These are phyloP conservation scores for Trametes punicea DNA, from an alignment of 768 basidiomycete genomes.

Conservation along the genomic window DNA sequence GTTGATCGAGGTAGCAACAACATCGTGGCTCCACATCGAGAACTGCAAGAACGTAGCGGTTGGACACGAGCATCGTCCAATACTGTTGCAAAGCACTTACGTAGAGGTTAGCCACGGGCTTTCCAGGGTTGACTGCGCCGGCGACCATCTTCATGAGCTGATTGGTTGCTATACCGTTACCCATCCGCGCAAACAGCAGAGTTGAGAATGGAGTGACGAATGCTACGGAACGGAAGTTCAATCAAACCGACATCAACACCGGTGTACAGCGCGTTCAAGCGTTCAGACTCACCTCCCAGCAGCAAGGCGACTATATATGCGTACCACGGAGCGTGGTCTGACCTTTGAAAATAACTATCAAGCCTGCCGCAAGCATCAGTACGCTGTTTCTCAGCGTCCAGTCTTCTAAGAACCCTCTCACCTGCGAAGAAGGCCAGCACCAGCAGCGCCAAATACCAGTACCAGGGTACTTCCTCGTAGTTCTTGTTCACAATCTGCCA, in stretches of 20 bases:
- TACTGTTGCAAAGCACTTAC: constrained; percentile 28
- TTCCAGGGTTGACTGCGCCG: constrained; percentile 56
- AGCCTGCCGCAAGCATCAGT: constrained; percentile 33
- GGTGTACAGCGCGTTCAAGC: neutral
- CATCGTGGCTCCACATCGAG: constrained; percentile 66
- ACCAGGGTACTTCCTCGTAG: constrained; percentile 59
- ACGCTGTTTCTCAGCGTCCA: neutral
- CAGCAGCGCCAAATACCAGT: constrained; percentile 54
- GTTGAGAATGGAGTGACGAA: constrained; percentile 51
- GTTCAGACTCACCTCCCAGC: constrained; percentile 34
- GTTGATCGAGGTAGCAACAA: constrained; percentile 49
- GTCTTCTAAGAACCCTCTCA: constrained; percentile 22
- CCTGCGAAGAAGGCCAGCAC: constrained; percentile 53
- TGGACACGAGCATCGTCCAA: neutral
- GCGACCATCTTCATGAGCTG: constrained; percentile 67
- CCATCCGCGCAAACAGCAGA: constrained; percentile 54
- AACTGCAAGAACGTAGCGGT: constrained; percentile 36
- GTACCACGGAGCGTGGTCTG: constrained; percentile 62
- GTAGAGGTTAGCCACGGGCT: constrained; percentile 68
- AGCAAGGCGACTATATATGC: constrained; percentile 56
- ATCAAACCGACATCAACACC: neutral
- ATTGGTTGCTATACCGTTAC: constrained; percentile 56
- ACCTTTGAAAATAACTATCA: constrained; percentile 55
- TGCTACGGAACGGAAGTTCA: neutral
- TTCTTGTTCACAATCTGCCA: constrained; percentile 50